Conservation (phyloP, 805 yeast genomes). For the Candida boleticola region DNA sequence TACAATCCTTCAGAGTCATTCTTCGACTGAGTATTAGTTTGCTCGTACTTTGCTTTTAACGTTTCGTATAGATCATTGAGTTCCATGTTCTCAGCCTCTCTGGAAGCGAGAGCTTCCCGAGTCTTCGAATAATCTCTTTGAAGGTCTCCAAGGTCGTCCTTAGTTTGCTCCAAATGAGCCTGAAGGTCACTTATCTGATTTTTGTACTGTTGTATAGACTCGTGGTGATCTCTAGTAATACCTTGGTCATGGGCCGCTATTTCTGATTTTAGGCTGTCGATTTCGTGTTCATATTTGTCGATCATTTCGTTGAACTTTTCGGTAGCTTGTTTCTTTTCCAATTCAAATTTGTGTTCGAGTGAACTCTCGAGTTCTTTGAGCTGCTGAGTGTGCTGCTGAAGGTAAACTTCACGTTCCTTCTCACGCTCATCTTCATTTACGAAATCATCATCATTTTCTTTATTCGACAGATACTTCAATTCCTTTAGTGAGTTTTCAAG, state of each 20-base stretch:
- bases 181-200: not conserved
- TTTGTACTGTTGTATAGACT: not conserved
- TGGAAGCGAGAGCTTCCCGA: not conserved
- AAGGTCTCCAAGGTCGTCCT: not conserved
- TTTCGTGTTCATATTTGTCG: not conserved
- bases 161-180: not conserved
- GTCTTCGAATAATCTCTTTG: not conserved
- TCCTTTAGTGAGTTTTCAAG: slow-evolving; percentile 9
- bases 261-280: not conserved
- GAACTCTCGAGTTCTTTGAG: slow-evolving; percentile 9
- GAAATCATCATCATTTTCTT: slow-evolving; percentile 21
- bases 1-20: slow-evolving; percentile 8
- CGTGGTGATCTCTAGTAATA: not conserved
- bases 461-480: slow-evolving; percentile 10
- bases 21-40: slow-evolving; percentile 8
- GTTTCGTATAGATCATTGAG: slow-evolving; percentile 10
- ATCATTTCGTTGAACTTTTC: not conserved
- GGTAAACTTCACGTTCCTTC: not conserved
- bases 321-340: not conserved
- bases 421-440: not conserved
- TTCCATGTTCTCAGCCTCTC: slow-evolving; percentile 8
- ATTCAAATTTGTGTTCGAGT: not conserved
- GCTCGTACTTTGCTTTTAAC: not conserved
- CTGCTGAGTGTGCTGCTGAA: slow-evolving; percentile 12
- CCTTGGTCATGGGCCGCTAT: not conserved